These are phyloP conservation scores for Fusarium irregulare DNA, from an alignment of 2,329 filamentous ascomycete genomes.

Conservation along the genomic window DNA sequence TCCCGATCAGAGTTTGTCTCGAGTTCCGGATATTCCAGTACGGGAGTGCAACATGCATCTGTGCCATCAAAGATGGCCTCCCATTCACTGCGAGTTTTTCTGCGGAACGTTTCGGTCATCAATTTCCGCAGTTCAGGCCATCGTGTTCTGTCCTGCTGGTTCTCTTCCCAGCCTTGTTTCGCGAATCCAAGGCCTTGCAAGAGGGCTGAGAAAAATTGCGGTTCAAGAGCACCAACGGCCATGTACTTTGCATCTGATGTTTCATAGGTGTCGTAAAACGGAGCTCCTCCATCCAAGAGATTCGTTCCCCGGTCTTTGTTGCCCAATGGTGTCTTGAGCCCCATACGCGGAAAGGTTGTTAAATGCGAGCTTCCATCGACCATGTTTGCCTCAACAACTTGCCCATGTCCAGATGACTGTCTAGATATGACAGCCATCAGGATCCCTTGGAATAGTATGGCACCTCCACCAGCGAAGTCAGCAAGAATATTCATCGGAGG, in stretches of 20 bases:
- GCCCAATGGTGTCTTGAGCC: slow-evolving; percentile 72
- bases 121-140: slow-evolving; percentile 75
- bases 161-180: slow-evolving; percentile 61
- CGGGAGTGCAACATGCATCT: slow-evolving; percentile 92
- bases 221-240: slow-evolving; percentile 91
- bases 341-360: slow-evolving; percentile 79
- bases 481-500: slow-evolving; percentile 86
- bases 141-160: slow-evolving; percentile 67
- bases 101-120: slow-evolving; percentile 73
- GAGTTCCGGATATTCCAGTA: slow-evolving; percentile 80
- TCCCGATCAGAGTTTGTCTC: slow-evolving; percentile 62
- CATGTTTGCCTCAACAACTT: slow-evolving; percentile 97
- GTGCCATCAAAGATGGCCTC: slow-evolving; percentile 87
- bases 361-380: slow-evolving; percentile 88
- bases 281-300: slow-evolving; percentile 83
- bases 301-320: slow-evolving; percentile 76
- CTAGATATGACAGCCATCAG: slow-evolving; percentile 81
- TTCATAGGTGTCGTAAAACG: slow-evolving; percentile 91
- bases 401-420: slow-evolving; percentile 73
- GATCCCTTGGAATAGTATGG: slow-evolving; percentile 83
- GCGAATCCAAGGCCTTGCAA: slow-evolving; percentile 73
- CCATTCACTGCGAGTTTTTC: slow-evolving; percentile 81
- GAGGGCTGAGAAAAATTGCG: slow-evolving; percentile 80
- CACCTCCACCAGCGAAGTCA: slow-evolving; percentile 92
- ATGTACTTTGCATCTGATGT: slow-evolving; percentile 83